Evolutionary conservation across 257 asterid species (phyloP).

Genomic region (Ehretia macrophylla): DNA sequence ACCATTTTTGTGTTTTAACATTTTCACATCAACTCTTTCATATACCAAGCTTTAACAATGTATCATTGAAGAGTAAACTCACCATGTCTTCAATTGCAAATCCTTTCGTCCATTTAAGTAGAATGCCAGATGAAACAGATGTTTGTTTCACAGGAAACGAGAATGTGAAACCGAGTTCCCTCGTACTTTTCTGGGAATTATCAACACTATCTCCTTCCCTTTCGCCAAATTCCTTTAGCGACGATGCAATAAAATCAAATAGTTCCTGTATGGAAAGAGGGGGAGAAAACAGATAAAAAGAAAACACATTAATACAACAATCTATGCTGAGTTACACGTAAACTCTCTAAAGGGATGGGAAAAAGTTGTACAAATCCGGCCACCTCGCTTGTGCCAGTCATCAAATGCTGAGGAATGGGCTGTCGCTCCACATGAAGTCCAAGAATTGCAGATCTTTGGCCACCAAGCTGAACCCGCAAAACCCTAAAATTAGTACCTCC

Average conservation of each 20-base stretch:
- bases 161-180: constrained; percentile 83
- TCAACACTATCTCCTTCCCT: constrained; percentile 39
- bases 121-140: constrained; percentile 62
- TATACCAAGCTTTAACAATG: not conserved
- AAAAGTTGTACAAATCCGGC: constrained; percentile 12
- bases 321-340: not conserved
- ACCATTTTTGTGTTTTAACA: no score
- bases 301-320: not conserved
- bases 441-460: constrained; percentile 49
- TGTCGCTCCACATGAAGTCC: constrained; percentile 40
- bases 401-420: constrained; percentile 54
- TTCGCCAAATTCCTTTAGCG: constrained; percentile 53
- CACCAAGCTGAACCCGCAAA: constrained; percentile 58
- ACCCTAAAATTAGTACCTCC: constrained; percentile 71
- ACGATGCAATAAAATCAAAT: constrained; percentile 70
- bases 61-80: constrained; percentile 18
- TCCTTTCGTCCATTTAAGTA: constrained; percentile 82
- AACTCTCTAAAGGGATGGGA: not conserved
- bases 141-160: constrained; percentile 79
- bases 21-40: not conserved
- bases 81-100: constrained; percentile 71
- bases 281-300: no score
- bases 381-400: constrained; percentile 62
- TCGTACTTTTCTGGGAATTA: constrained; percentile 27
- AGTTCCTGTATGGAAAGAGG: constrained; percentile 51